A percentile compares a stretch with the other conserved stretches of the same genome.
These are phyloP conservation scores for Nissolia schottii DNA, from an alignment of 306 rosid genomes.

Conservation along the genomic window DNA sequence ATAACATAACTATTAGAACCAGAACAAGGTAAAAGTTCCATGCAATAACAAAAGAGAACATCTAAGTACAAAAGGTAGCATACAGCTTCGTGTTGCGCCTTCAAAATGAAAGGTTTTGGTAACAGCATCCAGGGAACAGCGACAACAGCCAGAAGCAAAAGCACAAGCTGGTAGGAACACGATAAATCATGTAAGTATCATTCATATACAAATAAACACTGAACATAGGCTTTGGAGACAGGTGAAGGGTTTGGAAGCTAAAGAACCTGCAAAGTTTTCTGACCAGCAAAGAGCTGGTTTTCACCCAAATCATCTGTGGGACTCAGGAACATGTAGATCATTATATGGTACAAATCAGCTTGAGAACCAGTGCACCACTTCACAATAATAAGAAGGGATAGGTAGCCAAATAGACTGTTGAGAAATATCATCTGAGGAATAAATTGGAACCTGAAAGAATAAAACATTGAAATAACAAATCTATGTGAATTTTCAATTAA, in stretches of 20 bases:
- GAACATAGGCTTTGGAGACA: neutral
- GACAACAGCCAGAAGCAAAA: conserved; percentile 71
- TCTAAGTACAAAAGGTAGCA: conserved; percentile 18
- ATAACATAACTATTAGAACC: conserved; percentile 33
- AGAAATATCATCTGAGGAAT: conserved; percentile 89
- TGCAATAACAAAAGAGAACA: neutral
- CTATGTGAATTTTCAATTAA: conserved; percentile 21
- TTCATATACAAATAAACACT: neutral
- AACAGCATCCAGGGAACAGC: conserved; percentile 99
- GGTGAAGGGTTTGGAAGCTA: neutral
- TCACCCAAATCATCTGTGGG: conserved; percentile 91
- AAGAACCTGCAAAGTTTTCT: conserved; percentile 76
- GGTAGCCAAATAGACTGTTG: conserved; percentile 88
- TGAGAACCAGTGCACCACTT: conserved; percentile 98
- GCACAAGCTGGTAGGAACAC: conserved; percentile 53
- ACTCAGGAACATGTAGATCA: conserved; percentile 98
- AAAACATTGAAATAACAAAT: conserved; percentile 8
- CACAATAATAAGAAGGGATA: conserved; percentile 69
- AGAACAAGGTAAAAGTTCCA: neutral
- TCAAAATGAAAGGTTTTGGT: conserved; percentile 95
- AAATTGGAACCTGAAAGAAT: conserved; percentile 81
- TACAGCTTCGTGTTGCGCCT: conserved; percentile 84
- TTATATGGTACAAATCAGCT: conserved; percentile 83
- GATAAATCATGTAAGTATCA: conserved; percentile 8
- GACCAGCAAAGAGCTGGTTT: conserved; percentile 90